Conservation (phyloP, 768 basidiomycete genomes). For the Suillus lakei region DNA sequence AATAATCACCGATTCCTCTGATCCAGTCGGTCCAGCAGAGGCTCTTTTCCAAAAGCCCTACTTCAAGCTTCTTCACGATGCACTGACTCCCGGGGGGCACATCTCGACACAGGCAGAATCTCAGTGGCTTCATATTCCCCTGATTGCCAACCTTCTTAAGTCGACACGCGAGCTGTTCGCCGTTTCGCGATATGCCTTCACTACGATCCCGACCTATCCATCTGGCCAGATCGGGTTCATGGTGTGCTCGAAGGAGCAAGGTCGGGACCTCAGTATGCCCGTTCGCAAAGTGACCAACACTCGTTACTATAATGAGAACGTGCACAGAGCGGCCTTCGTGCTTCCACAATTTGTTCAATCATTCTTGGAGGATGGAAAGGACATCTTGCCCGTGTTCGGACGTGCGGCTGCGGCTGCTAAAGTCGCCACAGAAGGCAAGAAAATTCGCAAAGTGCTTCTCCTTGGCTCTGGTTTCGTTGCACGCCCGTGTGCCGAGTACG, state of each 20-base stretch:
- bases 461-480: conserved; percentile 97
- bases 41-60: conserved; percentile 96
- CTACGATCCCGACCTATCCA: conserved; percentile 97
- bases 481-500: conserved; percentile 93
- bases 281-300: conserved; percentile 72
- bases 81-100: conserved; percentile 86
- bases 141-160: conserved; percentile 77
- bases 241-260: conserved; percentile 79
- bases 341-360: conserved; percentile 91
- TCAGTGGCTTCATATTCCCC: conserved; percentile 89
- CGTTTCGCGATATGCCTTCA: conserved; percentile 87
- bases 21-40: conserved; percentile 95
- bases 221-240: conserved; percentile 98
- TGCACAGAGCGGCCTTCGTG: conserved; percentile 85
- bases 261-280: conserved; percentile 72
- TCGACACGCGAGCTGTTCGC: conserved; percentile 80
- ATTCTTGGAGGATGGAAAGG: conserved; percentile 72
- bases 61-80: conserved; percentile 92
- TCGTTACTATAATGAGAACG: conserved; percentile 81
- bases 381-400: conserved; percentile 79
- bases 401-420: conserved; percentile 54
- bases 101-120: conserved; percentile 97
- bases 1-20: conserved; percentile 98
- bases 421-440: conserved; percentile 52
- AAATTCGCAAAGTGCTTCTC: conserved; percentile 69